Base-by-base conservation (phyloP, 495 filamentous ascomycete species). In the Neurospora sp. region DNA sequence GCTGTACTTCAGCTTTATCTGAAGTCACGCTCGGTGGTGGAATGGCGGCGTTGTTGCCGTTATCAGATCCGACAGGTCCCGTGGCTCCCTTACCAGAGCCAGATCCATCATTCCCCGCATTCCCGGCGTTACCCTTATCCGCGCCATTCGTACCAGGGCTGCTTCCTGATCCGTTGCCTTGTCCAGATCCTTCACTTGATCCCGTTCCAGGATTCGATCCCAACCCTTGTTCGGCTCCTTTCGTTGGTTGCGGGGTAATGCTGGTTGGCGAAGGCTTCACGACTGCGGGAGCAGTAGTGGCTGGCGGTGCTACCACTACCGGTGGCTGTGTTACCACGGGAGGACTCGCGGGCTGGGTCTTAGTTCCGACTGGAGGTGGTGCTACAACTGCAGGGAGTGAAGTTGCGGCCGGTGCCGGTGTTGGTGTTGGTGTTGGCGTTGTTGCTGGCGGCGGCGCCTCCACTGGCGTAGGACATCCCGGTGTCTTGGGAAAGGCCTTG, bases 101-200 rank as follows among this genome's bases (percentile, higher is more conserved):
- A 3, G 22, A 69, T 9, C 69, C 69, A 7, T 70, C 75, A 18
- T n/a, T 61, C 3, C 73, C 74, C 2, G 70, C 71, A 5, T 73
- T 70, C 16, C 39, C 73, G 1, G 68, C 6, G 20, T 74, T 65
- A 18, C 53, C 53, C 53, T 61, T 65, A 1, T 35, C 53, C 27
- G 47, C 47, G 7, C 10, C 47, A 27, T 14, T 31, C 22, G 72
- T 70, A 18, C 71, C 73, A 38, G 42, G 8, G 35, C 71, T 61
- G 8, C n/a, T 41, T 8, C 59, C 73, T 8, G 73, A 68, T n/a
- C 68, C 74, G 5, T 71, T 40, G 3, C 71, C 71, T 7, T 71
- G 37, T 1, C 71, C 71, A 39, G 72, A 70, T 16, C 69, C 74
- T 14, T 8, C 53, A 65, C 53, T 35, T 16, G 53, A 35, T 8